Evolutionary conservation across 1,284 basidiomycete species (phyloP).

Genomic region (Phaffia rhodozyma): DNA sequence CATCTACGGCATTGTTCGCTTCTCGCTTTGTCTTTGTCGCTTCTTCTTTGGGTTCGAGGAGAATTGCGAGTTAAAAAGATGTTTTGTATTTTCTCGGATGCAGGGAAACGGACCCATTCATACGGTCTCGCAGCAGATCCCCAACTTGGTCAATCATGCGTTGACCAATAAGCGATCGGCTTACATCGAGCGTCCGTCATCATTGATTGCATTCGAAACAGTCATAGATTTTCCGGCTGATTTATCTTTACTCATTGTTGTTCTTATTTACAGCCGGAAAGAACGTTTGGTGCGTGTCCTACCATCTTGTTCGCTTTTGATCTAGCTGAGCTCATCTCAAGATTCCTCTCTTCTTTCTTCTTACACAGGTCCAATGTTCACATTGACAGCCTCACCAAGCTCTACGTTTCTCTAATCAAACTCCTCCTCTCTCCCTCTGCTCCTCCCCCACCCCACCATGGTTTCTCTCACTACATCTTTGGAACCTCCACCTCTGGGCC

Average conservation of each 20-base stretch:
- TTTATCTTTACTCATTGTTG: not conserved
- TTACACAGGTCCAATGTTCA: conserved; percentile 3
- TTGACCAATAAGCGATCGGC: not conserved
- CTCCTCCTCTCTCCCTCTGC: conserved; percentile 9
- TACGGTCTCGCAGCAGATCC: conserved; percentile 11
- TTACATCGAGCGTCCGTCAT: not conserved
- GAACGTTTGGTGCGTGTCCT: not conserved
- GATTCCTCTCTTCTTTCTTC: too few species aligned
- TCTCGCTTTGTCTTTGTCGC: not conserved
- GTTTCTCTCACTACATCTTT: conserved; percentile 13
- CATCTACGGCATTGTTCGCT: conserved; percentile 10
- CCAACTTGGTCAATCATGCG: conserved; percentile 2
- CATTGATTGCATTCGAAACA: too few species aligned
- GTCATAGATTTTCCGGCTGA: not conserved
- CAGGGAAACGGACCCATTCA: conserved; percentile 1
- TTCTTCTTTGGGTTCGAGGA: not conserved
- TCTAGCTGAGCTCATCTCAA: too few species aligned
- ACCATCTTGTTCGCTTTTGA: not conserved
- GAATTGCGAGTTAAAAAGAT: not conserved
- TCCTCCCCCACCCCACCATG: conserved; percentile 6
- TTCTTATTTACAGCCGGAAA: not conserved
- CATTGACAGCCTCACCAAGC: conserved; percentile 3
- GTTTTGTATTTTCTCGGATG: not conserved
- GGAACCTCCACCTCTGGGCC: not conserved
- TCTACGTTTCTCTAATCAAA: conserved; percentile 9